Evolutionary conservation across 192 early-diverging fungal species (phyloP).

Genomic region (Backusella tarrabulga): DNA sequence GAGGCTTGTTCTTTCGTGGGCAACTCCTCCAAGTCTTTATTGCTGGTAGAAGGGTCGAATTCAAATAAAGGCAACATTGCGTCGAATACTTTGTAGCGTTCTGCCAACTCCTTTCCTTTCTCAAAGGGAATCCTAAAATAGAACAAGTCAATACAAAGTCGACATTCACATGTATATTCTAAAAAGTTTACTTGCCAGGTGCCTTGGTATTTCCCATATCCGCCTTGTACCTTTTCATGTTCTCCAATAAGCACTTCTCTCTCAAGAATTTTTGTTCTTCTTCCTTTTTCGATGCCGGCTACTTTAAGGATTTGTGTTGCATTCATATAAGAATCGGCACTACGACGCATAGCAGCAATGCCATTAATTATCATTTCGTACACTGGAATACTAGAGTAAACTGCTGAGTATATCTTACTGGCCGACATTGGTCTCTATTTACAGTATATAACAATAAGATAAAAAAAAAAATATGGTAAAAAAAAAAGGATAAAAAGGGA

Average conservation of each 20-base stretch:
- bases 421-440: constrained; percentile 9
- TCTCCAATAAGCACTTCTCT: constrained; percentile 73
- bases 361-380: constrained; percentile 75
- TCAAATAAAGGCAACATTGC: constrained; percentile 78
- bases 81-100: constrained; percentile 73
- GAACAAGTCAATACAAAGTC: too few relatives aligned
- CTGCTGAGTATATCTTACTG: constrained; percentile 47
- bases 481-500: neutral
- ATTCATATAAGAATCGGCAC: constrained; percentile 81
- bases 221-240: constrained; percentile 95
- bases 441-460: neutral
- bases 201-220: constrained; percentile 94
- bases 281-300: constrained; percentile 83
- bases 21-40: constrained; percentile 30
- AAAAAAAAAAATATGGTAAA: neutral
- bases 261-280: constrained; percentile 87
- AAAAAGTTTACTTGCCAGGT: constrained; percentile 57
- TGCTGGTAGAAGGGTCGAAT: constrained; percentile 57
- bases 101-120: constrained; percentile 79
- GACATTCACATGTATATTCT: neutral
- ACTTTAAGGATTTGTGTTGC: constrained; percentile 94
- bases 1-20: constrained; percentile 47
- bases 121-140: constrained; percentile 78
- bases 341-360: constrained; percentile 78
- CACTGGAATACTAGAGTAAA: constrained; percentile 68